Conservation (phyloP, 768 basidiomycete genomes). For the Amanita muscaria region DNA sequence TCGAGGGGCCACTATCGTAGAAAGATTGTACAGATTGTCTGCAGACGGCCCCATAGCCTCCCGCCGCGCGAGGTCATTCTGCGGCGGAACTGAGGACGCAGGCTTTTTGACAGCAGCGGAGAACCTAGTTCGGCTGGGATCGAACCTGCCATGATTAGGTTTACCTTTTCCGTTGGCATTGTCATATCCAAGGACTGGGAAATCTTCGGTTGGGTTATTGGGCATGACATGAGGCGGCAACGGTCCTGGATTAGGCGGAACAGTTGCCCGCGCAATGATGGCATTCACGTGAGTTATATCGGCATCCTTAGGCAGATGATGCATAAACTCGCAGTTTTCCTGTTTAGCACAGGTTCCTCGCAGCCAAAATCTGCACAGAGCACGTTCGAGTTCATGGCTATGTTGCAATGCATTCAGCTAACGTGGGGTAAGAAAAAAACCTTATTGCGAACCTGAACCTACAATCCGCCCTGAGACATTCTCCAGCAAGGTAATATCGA, state of each 20-base stretch:
- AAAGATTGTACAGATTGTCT: constrained; percentile 55
- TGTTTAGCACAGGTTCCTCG: constrained; percentile 96
- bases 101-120: constrained; percentile 83
- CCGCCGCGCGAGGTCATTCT: constrained; percentile 34
- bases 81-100: constrained; percentile 19
- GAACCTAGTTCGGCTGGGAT: constrained; percentile 86
- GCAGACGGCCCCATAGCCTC: constrained; percentile 52
- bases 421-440: not conserved
- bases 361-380: constrained; percentile 95
- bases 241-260: constrained; percentile 40
- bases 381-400: constrained; percentile 92
- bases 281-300: constrained; percentile 65
- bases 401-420: constrained; percentile 9
- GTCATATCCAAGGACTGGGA: constrained; percentile 57
- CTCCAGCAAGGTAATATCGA: constrained; percentile 93
- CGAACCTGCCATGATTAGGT: constrained; percentile 44
- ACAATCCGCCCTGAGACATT: constrained; percentile 93
- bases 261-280: constrained; percentile 57
- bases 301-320: constrained; percentile 80
- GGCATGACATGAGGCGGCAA: constrained; percentile 30
- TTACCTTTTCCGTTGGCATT: constrained; percentile 30
- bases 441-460: constrained; percentile 74
- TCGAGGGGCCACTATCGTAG: constrained; percentile 67
- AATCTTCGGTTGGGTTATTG: constrained; percentile 49
- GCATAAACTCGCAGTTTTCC: constrained; percentile 92